Evolutionary conservation across 73 alveolate species (phyloP).

Genomic region (Breviolum minutum): DNA sequence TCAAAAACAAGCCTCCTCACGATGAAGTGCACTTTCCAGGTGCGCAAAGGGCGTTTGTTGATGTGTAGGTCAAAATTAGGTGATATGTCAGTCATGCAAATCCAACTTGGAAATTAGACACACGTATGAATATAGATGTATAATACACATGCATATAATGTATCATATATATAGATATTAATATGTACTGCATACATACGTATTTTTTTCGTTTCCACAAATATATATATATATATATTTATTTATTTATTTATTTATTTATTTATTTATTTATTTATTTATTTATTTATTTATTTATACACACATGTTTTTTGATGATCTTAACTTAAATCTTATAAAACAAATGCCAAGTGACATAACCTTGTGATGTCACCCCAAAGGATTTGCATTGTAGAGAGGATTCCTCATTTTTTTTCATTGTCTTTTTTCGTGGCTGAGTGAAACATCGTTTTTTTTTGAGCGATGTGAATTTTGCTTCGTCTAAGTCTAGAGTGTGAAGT

Average conservation of each 20-base stretch:
- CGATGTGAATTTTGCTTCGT: no score
- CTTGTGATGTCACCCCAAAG: no score
- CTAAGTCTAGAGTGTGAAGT: no score
- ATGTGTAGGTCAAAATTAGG: background rate
- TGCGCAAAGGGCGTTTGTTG: background rate
- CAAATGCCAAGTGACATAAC: no score
- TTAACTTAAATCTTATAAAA: no score
- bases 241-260: background rate
- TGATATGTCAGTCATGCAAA: background rate
- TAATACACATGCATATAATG: background rate
- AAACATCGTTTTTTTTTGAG: no score
- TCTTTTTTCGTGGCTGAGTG: no score
- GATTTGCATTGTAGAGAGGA: no score
- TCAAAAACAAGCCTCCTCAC: background rate
- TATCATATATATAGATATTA: background rate
- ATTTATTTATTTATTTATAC: no score
- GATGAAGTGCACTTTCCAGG: conserved; percentile 61
- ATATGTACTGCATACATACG: background rate
- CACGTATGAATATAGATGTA: background rate
- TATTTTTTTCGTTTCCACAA: background rate
- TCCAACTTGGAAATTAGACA: background rate
- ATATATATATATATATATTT: background rate
- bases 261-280: background rate
- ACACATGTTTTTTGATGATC: no score
- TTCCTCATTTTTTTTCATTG: no score